Evolutionary conservation across 1,139 yeast species (phyloP).

Genomic region (Casaregolazyma suthepensis): DNA sequence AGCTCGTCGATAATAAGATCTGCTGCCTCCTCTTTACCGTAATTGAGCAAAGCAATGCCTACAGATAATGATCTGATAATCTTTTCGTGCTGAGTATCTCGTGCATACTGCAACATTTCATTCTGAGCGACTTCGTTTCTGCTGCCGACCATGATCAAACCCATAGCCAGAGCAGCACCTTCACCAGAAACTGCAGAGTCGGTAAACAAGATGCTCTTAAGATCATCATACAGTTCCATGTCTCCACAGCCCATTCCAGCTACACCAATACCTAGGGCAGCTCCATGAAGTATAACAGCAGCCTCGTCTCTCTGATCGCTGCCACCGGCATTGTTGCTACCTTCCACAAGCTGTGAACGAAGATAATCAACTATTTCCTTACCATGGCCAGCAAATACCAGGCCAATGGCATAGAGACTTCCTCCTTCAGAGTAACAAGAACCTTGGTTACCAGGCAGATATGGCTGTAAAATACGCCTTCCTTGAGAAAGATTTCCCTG

Average conservation of each 20-base stretch:
- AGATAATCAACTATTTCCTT: constrained; percentile 78
- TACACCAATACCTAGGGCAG: constrained; percentile 90
- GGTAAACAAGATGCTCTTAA: constrained; percentile 77
- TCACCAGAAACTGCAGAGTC: constrained; percentile 95
- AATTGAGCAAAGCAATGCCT: constrained; percentile 81
- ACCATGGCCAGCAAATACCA: constrained; percentile 95
- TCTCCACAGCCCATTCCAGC: constrained; percentile 94
- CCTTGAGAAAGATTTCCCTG: constrained; percentile 94
- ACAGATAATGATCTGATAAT: constrained; percentile 87
- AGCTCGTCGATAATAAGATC: constrained; percentile 63
- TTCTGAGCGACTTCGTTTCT: constrained; percentile 58
- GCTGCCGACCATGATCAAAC: constrained; percentile 93
- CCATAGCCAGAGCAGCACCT: constrained; percentile 96
- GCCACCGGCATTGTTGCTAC: constrained; percentile 41
- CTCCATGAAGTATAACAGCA: constrained; percentile 92
- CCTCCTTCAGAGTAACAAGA: constrained; percentile 87
- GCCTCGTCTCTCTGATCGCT: constrained; percentile 56
- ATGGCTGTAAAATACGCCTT: constrained; percentile 78
- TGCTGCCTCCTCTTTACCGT: constrained; percentile 80
- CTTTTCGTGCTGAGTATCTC: constrained; percentile 94
- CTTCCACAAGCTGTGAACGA: constrained; percentile 63
- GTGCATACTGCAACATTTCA: constrained; percentile 88
- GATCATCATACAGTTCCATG: constrained; percentile 68
- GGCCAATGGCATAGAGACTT: constrained; percentile 85
- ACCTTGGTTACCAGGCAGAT: constrained; percentile 74